These are phyloP conservation scores for Penicillium roqueforti DNA, from an alignment of 495 filamentous ascomycete genomes.

Conservation along the genomic window DNA sequence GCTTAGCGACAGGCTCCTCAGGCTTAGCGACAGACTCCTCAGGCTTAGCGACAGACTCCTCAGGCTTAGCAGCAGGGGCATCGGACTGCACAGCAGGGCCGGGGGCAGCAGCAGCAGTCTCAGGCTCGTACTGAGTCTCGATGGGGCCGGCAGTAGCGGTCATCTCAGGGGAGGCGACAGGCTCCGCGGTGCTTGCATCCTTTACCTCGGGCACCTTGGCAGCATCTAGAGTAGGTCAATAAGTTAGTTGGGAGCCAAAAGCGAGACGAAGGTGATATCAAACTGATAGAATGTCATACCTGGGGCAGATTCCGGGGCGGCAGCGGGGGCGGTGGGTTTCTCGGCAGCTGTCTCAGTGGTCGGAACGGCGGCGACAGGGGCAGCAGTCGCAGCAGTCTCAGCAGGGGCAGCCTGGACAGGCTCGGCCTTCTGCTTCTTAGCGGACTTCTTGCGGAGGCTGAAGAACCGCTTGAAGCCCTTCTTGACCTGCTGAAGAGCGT, in stretches of 20 bases:
- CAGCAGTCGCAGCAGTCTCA: background rate
- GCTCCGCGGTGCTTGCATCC: background rate
- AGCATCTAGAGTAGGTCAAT: background rate
- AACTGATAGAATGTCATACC: background rate
- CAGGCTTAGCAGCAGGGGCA: background rate
- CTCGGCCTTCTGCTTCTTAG: background rate
- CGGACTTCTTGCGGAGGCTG: constrained; percentile 5
- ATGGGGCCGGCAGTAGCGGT: background rate
- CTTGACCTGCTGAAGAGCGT: constrained; percentile 8
- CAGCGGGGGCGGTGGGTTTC: constrained; percentile 1
- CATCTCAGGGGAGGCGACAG: background rate
- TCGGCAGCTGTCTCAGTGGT: background rate
- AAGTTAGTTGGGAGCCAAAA: background rate
- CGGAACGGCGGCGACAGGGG: background rate
- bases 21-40: background rate
- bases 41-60: background rate
- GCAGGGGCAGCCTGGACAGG: background rate
- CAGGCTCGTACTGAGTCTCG: background rate
- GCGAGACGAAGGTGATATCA: background rate
- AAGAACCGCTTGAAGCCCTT: constrained; percentile 9
- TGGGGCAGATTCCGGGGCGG: background rate
- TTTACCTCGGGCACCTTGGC: background rate
- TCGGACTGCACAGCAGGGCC: background rate
- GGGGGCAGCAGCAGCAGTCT: background rate
- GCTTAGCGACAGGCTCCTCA: background rate